phyloP scores from a whole-genome alignment of 2,329 filamentous ascomycete genomes.

The Phaeophleospora eucalypticola region DNA sequence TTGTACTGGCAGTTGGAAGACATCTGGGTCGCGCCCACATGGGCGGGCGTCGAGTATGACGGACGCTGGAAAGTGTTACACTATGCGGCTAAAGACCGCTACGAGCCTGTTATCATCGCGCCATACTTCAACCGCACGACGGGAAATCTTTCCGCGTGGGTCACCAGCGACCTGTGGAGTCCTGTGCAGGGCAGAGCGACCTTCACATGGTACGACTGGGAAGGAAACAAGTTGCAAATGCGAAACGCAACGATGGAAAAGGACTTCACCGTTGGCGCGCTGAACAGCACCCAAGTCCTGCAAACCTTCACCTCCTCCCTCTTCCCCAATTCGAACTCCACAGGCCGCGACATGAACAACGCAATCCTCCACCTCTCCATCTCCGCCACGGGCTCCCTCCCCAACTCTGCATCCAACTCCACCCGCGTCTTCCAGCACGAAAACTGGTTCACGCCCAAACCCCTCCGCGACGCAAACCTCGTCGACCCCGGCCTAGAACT shows the following conservation, averaged over 20 bases:
- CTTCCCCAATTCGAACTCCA: constrained; percentile 19
- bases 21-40: constrained; percentile 57
- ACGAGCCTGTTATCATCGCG: constrained; percentile 56
- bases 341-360: constrained; percentile 30
- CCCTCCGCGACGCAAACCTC: constrained; percentile 44
- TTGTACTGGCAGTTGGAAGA: constrained; percentile 65
- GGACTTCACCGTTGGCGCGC: constrained; percentile 45
- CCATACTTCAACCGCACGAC: constrained; percentile 52
- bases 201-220: constrained; percentile 51
- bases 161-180: constrained; percentile 56
- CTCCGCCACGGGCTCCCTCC: constrained; percentile 42
- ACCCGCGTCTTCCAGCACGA: constrained; percentile 45
- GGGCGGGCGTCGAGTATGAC: constrained; percentile 61
- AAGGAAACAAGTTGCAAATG: constrained; percentile 42
- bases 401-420: constrained; percentile 39
- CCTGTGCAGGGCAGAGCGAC: constrained; percentile 44
- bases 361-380: constrained; percentile 46
- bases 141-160: constrained; percentile 51
- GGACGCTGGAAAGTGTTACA: constrained; percentile 62
- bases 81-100: constrained; percentile 56
- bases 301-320: constrained; percentile 37
- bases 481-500: constrained; percentile 48
- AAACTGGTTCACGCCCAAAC: constrained; percentile 49
- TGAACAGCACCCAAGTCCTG: constrained; percentile 51
- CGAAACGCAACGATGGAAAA: constrained; percentile 30